Base-by-base conservation (phyloP, 2,329 filamentous ascomycete species). In the Colletotrichum sp. region DNA sequence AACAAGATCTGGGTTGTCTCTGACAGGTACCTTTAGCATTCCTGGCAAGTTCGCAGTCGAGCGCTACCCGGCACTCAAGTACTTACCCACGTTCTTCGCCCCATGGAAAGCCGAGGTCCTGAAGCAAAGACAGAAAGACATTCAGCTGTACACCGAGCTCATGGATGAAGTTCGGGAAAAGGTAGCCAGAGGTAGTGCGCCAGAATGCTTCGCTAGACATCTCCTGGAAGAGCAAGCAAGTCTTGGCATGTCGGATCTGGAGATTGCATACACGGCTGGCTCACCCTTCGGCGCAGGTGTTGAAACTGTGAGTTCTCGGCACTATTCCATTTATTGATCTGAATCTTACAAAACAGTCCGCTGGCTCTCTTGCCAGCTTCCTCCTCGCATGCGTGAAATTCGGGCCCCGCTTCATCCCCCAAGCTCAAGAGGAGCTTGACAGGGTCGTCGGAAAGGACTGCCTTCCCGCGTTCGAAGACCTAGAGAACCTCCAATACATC, bases 361-460 rank as follows among this genome's bases (percentile, higher is more conserved):
- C 77, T 80, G 90, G 71, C 74, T 91, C 82, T 74, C 87, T 81
- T 76, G 88, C 75, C 0, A 91, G 84, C n/a, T 87, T 91, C 79
- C 83, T 89, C 25, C 83, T 91, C 0, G 89, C 89, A 0, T 91
- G 91, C 80, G 86, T 84, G 19, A 83, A 89, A n/a, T 88, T 87
- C 36, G 88, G 86, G 2, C 87, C 87, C 0, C 85, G 87, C 9
- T 87, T 90, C 22, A 86, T 91, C 28, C 85, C 84, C 1, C 80
- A 78, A 80, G 87, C 79, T 78, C 87, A 83, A 11, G 82, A 82
- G 19, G 85, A 87, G 61, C 81, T 87, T 0, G 85, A 87, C 44
- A 75, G 80, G 5, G 83, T 86, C 0, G 81, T 87, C 0, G 85
- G 88, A 2, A 70, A 71, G 0, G 80, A 84, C 1, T 80, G 85